Base-by-base conservation (phyloP, 2,329 filamentous ascomycete species). In the Trichophyton mentagrophytes region DNA sequence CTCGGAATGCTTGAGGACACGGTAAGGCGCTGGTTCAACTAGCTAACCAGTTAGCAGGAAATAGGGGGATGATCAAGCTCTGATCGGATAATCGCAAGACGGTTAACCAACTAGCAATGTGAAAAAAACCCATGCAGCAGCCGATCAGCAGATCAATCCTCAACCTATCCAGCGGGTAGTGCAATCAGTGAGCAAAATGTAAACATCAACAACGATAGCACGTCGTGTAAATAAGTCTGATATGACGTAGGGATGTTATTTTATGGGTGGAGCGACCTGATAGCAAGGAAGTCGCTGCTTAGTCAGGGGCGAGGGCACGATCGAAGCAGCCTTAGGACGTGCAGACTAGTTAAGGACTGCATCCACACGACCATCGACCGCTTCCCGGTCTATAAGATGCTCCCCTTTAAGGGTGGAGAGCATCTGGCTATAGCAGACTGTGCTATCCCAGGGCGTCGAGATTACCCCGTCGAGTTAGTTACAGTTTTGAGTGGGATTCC, bases 321-420 rank as follows among this genome's bases (percentile, higher is more conserved):
- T 47, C 44, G 44, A 22, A 47, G 20, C 44, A 30, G 27, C 11
- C 33, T 38, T 38, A 38, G 9, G 33, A 13, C 11, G 33, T 38
- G 33, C 33, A 38, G 8, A 38, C 11, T 17, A 17, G 17, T 17
- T 17, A 17, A 17, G 17, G 17, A 17, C 17, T 1, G 27, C 33
- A 38, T 38, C 33, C 40, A n/a, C 6, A 44, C n/a, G n/a, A 44
- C 40, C 40, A 38, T 38, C n/a, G 20, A 55, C 27, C 27, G 27
- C 51, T 55, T 36, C 27, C 51, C 38, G 30, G 51, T 55, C 51
- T 55, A 55, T 55, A 55, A 36, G 51, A 55, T 20, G 51, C 17
- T 55, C 25, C 5, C 6, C 33, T 38, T 13, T 27, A 9, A 33
- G 11, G 22, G 46, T 51, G 46, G 46, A 51, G 46, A 25, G 20